Conservation (phyloP, 768 basidiomycete genomes). For the Lanmaoa rubissima region DNA sequence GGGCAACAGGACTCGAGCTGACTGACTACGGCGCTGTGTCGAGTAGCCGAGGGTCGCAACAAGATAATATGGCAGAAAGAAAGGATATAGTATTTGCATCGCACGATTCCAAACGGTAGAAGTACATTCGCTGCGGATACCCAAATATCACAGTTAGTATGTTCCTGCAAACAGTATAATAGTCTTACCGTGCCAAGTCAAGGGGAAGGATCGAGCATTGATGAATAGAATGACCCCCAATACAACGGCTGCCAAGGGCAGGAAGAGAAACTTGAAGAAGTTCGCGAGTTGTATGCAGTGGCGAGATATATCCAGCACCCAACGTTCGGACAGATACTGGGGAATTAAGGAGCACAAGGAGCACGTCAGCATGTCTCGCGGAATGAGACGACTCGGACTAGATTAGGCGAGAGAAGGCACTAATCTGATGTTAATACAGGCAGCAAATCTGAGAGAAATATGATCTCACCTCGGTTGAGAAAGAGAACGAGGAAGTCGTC, state of each 20-base stretch:
- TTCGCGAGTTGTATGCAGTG: background rate
- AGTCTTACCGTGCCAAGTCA: conserved; percentile 16
- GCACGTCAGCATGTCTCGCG: background rate
- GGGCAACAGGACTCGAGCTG: conserved; percentile 16
- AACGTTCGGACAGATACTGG: background rate
- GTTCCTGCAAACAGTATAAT: background rate
- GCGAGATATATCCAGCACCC: background rate
- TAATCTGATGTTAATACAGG: too few relatives aligned
- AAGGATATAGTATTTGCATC: conserved; percentile 6
- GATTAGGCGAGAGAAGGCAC: too few relatives aligned
- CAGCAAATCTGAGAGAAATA: too few relatives aligned
- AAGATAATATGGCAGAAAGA: conserved; percentile 6
- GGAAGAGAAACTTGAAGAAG: background rate
- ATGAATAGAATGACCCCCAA: conserved; percentile 9
- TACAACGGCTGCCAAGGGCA: background rate
- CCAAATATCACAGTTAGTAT: background rate
- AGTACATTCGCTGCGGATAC: conserved; percentile 4
- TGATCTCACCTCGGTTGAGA: too few relatives aligned
- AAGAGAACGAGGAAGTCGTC: too few relatives aligned
- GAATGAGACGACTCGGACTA: too few relatives aligned
- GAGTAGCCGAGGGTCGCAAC: conserved; percentile 5
- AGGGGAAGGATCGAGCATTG: conserved; percentile 12
- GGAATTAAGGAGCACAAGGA: conserved; percentile 9
- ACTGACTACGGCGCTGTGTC: conserved; percentile 10
- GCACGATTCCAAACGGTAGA: conserved; percentile 11